Evolutionary conservation across 139 green algal species (phyloP), one percentile per base, ranked within the genome.

Genomic region (Picochlorum sp.): DNA sequence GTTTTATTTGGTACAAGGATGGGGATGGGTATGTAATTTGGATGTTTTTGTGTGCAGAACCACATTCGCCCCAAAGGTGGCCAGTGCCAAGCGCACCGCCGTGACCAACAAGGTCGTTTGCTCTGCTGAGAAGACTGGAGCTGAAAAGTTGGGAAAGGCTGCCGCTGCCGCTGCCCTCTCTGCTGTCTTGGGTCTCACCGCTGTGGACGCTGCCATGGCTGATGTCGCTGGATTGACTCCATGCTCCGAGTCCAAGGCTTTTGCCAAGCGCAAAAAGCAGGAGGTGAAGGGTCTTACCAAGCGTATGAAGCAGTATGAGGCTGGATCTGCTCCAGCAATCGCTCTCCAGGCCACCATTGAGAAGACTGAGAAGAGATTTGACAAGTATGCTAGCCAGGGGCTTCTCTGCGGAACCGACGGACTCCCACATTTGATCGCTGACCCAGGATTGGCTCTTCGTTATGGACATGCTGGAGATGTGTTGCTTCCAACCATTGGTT

Each of bases 361-460:
- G 67, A 86, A 86, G 70, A 98, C 92, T 50, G 83, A 98, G 76
- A 81, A 77, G 57, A 85, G 94, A 56, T 98, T 98, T 68, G 83
- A 77, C 26, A 94, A 88, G 72, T 99, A 98, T 80, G 86, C 66
- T 24, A 88, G 87, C 65, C 66, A 85, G 44, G 86, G 87, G 57
- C 83, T 98, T 72, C 92, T 99, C 65, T 99, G 94, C 85, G 94
- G 94, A 63, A 85, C 83, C 45, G 94, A 99, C 66, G 94, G 94
- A 41, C 86, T 97, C 55, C 94, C 94, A 16, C 94, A 99, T 80
- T 83, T 99, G 50, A 99, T 99, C 65, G 83, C 93, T 34, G 94
- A 98, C 84, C 93, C 93, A 34, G 91, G 94, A 28, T 83, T 96
- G 61, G 89, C 90, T 3, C 83, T 97, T 23, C 82, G 85, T 62